Conservation (phyloP, 2,329 filamentous ascomycete genomes). For the Cordyceps fumosorosea region DNA sequence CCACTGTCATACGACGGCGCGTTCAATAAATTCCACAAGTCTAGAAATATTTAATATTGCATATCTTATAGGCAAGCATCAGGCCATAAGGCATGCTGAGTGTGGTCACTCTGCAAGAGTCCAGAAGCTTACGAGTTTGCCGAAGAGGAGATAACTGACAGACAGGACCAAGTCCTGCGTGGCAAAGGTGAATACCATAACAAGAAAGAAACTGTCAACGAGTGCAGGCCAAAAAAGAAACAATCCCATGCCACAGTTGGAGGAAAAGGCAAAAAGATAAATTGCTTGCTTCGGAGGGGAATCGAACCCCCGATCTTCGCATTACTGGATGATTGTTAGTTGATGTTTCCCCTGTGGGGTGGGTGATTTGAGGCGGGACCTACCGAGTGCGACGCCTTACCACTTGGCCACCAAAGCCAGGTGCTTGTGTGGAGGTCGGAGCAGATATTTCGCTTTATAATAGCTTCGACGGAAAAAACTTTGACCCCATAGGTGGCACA, state of each 20-base stretch:
- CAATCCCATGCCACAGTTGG: no score
- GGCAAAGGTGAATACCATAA: background rate
- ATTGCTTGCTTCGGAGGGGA: conserved; percentile 12
- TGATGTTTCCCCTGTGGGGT: background rate
- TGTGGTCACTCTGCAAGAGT: background rate
- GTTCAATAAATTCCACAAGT: background rate
- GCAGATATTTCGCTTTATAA: background rate
- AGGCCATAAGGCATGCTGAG: background rate
- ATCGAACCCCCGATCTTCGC: conserved; percentile 15
- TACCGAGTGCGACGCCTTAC: conserved; percentile 14
- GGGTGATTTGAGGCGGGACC: background rate
- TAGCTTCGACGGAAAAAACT: background rate
- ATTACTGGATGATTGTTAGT: conserved; percentile 9
- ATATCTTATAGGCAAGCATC: background rate
- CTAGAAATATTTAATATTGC: background rate
- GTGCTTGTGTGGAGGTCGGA: background rate
- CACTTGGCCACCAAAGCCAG: conserved; percentile 14
- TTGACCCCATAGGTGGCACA: background rate
- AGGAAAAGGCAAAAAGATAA: background rate
- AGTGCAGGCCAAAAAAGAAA: background rate
- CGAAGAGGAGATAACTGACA: background rate
- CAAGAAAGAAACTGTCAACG: background rate
- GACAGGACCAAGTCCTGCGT: background rate
- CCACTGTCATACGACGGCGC: background rate
- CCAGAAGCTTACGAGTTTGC: background rate